Conservation (phyloP, 768 basidiomycete genomes). For the Tephrocybe sp. region DNA sequence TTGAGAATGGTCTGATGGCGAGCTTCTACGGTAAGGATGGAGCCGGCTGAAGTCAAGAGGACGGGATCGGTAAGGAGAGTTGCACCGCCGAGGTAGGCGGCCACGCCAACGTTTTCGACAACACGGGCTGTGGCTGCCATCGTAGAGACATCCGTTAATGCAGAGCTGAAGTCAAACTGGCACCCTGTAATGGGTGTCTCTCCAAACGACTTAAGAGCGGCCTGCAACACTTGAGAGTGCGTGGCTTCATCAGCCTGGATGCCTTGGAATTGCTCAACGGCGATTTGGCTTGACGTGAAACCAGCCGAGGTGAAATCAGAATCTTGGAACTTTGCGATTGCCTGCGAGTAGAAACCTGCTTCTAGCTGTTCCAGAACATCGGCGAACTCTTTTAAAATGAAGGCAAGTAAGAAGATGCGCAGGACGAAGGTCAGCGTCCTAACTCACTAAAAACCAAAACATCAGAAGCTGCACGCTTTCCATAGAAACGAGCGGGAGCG, state of each 20-base stretch:
- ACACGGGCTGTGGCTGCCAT: constrained; percentile 74
- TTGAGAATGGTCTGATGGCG: constrained; percentile 82
- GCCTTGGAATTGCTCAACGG: constrained; percentile 58
- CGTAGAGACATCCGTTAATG: constrained; percentile 61
- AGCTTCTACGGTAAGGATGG: constrained; percentile 80
- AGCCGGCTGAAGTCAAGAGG: constrained; percentile 63
- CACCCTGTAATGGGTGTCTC: constrained; percentile 54
- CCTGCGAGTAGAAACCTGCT: constrained; percentile 66
- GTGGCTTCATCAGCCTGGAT: constrained; percentile 65
- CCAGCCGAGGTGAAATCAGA: constrained; percentile 67
- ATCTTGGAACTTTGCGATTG: constrained; percentile 60
- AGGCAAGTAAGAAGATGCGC: background rate
- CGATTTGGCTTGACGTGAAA: constrained; percentile 51
- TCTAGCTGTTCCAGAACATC: constrained; percentile 76
- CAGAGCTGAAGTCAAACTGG: constrained; percentile 66
- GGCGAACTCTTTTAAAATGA: constrained; percentile 60
- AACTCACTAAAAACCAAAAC: constrained; percentile 62
- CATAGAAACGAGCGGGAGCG: constrained; percentile 43
- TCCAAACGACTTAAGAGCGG: constrained; percentile 54
- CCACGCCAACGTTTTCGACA: constrained; percentile 75
- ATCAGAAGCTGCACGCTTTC: constrained; percentile 44
- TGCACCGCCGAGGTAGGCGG: constrained; percentile 76
- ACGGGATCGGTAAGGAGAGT: constrained; percentile 59
- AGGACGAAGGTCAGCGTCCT: background rate
- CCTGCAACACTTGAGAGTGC: constrained; percentile 57